phyloP scores from a whole-genome alignment of 208 protist species.

The Herpetomonas samuelpessoai region DNA sequence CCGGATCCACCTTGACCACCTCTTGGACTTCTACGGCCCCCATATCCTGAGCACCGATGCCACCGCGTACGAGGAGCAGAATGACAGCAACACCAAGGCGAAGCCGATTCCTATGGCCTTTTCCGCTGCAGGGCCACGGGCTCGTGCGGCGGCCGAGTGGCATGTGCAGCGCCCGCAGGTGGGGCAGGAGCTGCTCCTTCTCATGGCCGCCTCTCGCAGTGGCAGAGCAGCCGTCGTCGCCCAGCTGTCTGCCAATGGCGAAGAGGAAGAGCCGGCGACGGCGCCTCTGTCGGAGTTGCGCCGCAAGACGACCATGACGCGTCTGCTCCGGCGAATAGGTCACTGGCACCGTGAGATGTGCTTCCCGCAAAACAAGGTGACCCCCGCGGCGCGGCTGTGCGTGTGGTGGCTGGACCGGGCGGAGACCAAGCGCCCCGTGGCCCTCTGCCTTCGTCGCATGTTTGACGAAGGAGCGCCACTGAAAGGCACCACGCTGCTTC shows the following conservation, averaged over 20 bases:
- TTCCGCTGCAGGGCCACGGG: neutral
- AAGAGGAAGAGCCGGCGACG: neutral
- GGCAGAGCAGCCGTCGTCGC: neutral
- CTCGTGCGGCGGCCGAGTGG: neutral
- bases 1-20: too few relatives aligned
- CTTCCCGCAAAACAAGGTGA: neutral
- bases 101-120: neutral
- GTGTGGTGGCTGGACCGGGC: slow-evolving; percentile 11
- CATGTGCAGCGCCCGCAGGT: neutral
- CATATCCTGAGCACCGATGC: too few relatives aligned
- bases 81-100: too few relatives aligned
- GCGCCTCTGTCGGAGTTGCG: neutral
- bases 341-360: neutral
- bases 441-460: neutral
- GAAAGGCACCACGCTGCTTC: neutral
- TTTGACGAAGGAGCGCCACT: neutral
- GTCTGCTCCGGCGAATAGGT: too few relatives aligned
- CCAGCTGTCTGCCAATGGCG: too few relatives aligned
- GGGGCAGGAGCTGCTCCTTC: neutral
- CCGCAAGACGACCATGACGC: too few relatives aligned
- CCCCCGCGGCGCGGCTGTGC: neutral
- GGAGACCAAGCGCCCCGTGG: neutral
- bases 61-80: too few relatives aligned
- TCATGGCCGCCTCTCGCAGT: neutral
- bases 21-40: too few relatives aligned